Evolutionary conservation across 129 eudicot genomes (phyloP).

Genomic region (Flaveria robusta): DNA sequence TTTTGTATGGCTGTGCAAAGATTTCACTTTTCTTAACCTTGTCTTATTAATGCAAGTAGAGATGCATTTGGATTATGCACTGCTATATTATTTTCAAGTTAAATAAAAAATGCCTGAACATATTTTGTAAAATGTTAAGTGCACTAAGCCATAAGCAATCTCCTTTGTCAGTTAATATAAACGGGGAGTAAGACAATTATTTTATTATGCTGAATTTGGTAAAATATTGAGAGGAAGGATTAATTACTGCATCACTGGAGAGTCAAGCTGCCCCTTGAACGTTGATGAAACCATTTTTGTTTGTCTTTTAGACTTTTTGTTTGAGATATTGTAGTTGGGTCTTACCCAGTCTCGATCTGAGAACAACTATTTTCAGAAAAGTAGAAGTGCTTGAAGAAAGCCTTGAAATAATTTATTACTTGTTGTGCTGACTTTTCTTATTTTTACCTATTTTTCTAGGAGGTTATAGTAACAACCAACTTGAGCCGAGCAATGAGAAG

Average conservation of each 20-base stretch:
- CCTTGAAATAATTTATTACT: neutral
- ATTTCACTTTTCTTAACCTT: neutral
- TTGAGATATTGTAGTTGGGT: neutral
- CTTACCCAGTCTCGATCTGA: neutral
- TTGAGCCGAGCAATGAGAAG: slow-evolving; percentile 33
- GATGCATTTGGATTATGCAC: neutral
- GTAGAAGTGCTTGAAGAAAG: neutral
- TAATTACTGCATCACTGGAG: neutral
- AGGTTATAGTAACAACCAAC: slow-evolving; percentile 43
- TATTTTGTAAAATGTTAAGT: neutral
- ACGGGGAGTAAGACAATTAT: neutral
- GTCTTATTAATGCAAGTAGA: neutral
- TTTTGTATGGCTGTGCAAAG: neutral
- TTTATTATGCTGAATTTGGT: neutral
- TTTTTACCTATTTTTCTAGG: slow-evolving; percentile 21
- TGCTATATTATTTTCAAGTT: neutral
- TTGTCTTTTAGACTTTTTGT: neutral
- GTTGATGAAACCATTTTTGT: neutral
- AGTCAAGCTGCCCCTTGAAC: neutral
- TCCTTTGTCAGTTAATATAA: neutral
- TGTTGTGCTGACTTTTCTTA: neutral
- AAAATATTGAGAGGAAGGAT: neutral
- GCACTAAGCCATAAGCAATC: neutral
- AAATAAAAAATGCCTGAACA: neutral
- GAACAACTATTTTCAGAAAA: neutral